Percentiles rank a stretch among this genome's conserved stretches.
Evolutionary conservation across 495 filamentous ascomycete species (phyloP).

Genomic region (Trichoderma reesei): DNA sequence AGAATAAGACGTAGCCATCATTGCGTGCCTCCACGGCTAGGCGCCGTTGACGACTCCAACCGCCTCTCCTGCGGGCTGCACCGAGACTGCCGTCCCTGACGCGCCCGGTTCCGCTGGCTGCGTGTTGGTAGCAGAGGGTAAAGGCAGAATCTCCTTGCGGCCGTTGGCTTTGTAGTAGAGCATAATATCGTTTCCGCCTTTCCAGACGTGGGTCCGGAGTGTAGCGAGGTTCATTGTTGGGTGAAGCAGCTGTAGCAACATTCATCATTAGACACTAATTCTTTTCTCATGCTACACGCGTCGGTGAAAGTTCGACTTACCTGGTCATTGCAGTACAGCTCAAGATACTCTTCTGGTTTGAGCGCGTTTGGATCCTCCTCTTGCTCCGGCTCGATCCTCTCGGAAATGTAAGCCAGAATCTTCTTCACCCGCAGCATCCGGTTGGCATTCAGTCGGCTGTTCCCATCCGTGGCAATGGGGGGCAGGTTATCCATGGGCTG

Average conservation of each 20-base stretch:
- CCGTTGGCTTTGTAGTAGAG: slow-evolving; percentile 88
- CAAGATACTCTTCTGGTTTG: slow-evolving; percentile 84
- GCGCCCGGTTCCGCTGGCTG: slow-evolving; percentile 18
- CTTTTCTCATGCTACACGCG: too few relatives aligned
- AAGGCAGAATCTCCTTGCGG: slow-evolving; percentile 46
- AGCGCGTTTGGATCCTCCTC: slow-evolving; percentile 48
- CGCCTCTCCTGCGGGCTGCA: neutral
- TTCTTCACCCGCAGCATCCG: slow-evolving; percentile 93
- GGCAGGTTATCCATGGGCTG: slow-evolving; percentile 79
- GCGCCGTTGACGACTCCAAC: neutral
- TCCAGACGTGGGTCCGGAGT: slow-evolving; percentile 83
- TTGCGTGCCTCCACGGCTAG: neutral
- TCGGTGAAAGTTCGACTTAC: slow-evolving; percentile 37
- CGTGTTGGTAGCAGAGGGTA: slow-evolving; percentile 7
- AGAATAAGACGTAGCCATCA: neutral
- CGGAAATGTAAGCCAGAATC: slow-evolving; percentile 84
- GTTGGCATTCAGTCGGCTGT: slow-evolving; percentile 88
- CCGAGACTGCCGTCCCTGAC: slow-evolving; percentile 9
- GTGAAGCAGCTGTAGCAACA: slow-evolving; percentile 33
- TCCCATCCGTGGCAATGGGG: slow-evolving; percentile 56
- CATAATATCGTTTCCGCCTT: slow-evolving; percentile 79
- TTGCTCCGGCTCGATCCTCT: slow-evolving; percentile 66
- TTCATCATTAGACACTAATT: neutral
- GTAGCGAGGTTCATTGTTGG: slow-evolving; percentile 84
- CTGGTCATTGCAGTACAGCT: slow-evolving; percentile 86